Evolutionary conservation across 352 stramenopile genomes (phyloP), one percentile per base, ranked within the genome.

Genomic region (Pythium dissotocum): DNA sequence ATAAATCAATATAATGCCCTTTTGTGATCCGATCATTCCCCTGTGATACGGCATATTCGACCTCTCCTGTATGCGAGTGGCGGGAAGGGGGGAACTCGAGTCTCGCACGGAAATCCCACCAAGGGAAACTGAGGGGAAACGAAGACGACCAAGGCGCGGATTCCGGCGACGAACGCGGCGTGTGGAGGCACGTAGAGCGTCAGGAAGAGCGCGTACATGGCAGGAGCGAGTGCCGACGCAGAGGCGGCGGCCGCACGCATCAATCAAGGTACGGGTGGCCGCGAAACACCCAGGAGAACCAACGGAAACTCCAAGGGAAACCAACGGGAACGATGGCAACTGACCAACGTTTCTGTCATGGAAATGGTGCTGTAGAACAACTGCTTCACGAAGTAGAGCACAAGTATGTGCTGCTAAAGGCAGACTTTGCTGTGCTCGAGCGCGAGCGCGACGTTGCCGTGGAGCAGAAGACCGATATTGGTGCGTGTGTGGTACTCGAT

Each of bases 341-440:
- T 60, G 54, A 24, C 42, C 42, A 13, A 48, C 21, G 40, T 16
- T 10, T 49, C 24, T 49, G 16, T 9, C 12, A 13, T 48, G 40
- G 40, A 21, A 24, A 49, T 49, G 42, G 18, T 10, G 14, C 16
- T 44, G 12, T 61, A 92, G 84, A 93, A 58, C 83, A 94, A 88
- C 62, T 92, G 58, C 68, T 92, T 30, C 86, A 94, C 60, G 86
- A 94, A 54, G 68, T 93, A 36, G 86, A 94, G 66, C 79, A 78
- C 33, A 92, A 94, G 67, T 89, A 83, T 68, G 61, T 92, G 59
- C 65, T 63, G 12, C 63, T 88, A 2, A 82, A 87, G 63, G 80
- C 80, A 65, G 75, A 90, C n/a, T 77, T 90, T n/a, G 77, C 73
- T 4, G 66, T 88, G 14, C 63, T 76, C 0, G 85, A 91, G 70